Percentiles rank a stretch among this genome's conserved stretches.
Conservation (phyloP, 495 filamentous ascomycete species). For the Cryomyces antarcticus region DNA sequence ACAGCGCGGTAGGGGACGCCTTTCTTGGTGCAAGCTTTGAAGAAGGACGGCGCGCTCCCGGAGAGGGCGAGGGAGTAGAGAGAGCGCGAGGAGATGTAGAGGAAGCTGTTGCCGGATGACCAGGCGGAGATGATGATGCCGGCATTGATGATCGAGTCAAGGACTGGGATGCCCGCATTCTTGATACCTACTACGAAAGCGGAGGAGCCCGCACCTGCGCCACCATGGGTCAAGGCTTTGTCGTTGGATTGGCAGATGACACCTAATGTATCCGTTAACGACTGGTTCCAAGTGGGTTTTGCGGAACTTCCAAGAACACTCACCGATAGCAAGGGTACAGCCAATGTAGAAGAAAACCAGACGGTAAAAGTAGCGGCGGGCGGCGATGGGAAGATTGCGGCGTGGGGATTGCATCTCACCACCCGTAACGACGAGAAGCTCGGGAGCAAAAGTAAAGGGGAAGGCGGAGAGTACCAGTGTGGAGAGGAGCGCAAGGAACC, state of each 20-base stretch:
- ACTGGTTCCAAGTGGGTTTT: not conserved
- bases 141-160: conserved; percentile 45
- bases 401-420: conserved; percentile 24
- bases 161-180: conserved; percentile 29
- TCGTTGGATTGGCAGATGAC: conserved; percentile 37
- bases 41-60: conserved; percentile 15
- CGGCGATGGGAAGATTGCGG: conserved; percentile 30
- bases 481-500: conserved; percentile 19
- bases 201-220: conserved; percentile 31
- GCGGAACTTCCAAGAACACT: conserved; percentile 6
- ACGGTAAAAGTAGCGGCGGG: conserved; percentile 28
- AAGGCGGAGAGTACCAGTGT: conserved; percentile 29
- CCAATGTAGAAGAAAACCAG: conserved; percentile 39
- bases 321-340: conserved; percentile 29
- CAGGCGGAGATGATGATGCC: conserved; percentile 55
- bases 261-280: not conserved
- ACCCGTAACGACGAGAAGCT: conserved; percentile 33
- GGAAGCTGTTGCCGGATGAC: conserved; percentile 41
- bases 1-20: conserved; percentile 16
- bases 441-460: conserved; percentile 34
- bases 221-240: conserved; percentile 26
- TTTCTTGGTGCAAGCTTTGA: conserved; percentile 14
- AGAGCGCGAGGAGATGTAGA: conserved; percentile 33
- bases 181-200: conserved; percentile 39
- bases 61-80: conserved; percentile 23